Evolutionary conservation across 2,329 filamentous ascomycete species (phyloP), one percentile per base, ranked within the genome.

Genomic region (Septoria linicola): DNA sequence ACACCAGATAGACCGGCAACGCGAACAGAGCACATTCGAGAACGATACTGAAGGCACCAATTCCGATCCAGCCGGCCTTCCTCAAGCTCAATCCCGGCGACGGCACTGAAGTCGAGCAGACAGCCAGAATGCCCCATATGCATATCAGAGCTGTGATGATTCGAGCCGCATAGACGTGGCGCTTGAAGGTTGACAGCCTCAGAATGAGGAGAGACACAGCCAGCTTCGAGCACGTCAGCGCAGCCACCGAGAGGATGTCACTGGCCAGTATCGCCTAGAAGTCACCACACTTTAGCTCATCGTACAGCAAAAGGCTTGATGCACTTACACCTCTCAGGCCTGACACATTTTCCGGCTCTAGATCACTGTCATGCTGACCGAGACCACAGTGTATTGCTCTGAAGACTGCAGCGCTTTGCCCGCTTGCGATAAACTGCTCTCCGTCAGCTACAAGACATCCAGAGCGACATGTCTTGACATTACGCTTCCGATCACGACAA

Each of bases 141-240:
- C 30, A 23, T n/a, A 56, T 56, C 25, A 50, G 13, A 4, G 31
- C 49, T 1, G 49, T 49, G 41, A 52, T 39, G n/a, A 45, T 41
- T 19, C 45, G 20, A 2, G 53, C 49, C 10, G 53, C 49, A 21
- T 41, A 35, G 3, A 56, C 25, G 34, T 56, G 53, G 8, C 41
- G 31, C n/a, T 56, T 52, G 45, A 53, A 56, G 3, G 44, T 56
- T 21, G 53, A 52, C 13, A 57, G 39, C 20, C 55, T 48, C 36
- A 52, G 16, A 16, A 57, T 49, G 20, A 57, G 55, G 2, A 57
- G 41, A 11, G 55, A 54, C 14, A 57, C 51, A 1, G 55, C 55
- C 14, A 57, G 41, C 19, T 57, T 57, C 20, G 51, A 54, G 4
- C 43, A 49, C n/a, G 42, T 52, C 23, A 57, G 31, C 7, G 55